These are phyloP conservation scores for Medicago lupulina DNA, from an alignment of 306 rosid genomes.

Conservation along the genomic window DNA sequence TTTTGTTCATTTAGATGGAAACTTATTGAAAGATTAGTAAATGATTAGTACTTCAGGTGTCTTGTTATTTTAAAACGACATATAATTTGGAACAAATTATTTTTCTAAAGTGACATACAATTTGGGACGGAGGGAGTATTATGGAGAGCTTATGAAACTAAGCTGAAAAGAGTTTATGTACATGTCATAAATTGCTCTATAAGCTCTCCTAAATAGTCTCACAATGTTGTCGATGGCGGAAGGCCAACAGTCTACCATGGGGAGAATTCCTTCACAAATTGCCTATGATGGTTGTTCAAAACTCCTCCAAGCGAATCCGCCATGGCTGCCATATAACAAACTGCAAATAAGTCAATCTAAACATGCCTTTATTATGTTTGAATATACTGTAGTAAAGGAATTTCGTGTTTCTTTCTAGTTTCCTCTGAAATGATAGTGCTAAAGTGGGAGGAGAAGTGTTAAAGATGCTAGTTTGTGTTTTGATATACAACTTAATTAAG, in stretches of 20 bases:
- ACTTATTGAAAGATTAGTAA: neutral
- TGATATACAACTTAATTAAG: neutral
- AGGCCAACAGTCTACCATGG: no score
- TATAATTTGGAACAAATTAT: no score
- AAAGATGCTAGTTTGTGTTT: neutral
- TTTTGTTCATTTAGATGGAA: neutral
- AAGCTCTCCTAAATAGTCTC: neutral
- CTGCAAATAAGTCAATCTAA: neutral
- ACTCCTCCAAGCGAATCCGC: no score
- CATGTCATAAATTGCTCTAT: neutral
- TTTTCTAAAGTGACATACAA: no score
- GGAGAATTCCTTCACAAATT: no score
- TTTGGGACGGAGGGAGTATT: neutral
- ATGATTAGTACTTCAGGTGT: neutral
- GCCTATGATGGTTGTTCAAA: no score
- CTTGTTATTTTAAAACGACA: no score
- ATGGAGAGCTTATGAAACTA: neutral
- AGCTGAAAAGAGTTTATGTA: neutral
- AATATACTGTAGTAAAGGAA: no score
- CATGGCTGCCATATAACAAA: no score
- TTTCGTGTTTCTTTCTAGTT: neutral
- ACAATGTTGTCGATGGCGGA: neutral
- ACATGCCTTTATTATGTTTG: neutral
- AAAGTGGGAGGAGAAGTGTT: neutral
- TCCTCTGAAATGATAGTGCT: slow-evolving; percentile 4